Conservation (phyloP, 257 asterid genomes). For the Lantana camara region DNA sequence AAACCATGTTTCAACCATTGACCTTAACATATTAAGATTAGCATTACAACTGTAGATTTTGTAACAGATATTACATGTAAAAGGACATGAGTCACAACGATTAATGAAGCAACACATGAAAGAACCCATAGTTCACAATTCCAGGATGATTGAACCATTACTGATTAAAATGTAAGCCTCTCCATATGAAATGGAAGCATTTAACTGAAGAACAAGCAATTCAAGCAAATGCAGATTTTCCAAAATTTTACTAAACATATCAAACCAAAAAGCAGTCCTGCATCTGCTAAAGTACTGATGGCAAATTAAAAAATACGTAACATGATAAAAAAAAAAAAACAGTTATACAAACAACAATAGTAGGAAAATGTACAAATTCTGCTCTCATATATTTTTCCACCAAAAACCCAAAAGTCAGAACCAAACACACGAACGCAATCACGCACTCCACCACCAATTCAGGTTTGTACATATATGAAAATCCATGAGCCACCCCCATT, state of each 20-base stretch:
- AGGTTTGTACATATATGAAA: neutral
- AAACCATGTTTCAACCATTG: neutral
- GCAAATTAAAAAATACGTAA: neutral
- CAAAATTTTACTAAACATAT: neutral
- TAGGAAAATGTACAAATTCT: neutral
- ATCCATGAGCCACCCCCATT: neutral
- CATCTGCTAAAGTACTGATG: neutral
- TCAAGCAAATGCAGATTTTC: neutral
- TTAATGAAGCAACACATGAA: neutral
- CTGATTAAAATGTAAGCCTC: neutral
- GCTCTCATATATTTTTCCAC: neutral
- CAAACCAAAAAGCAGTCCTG: neutral
- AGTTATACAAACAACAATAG: neutral
- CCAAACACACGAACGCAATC: neutral
- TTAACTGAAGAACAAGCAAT: neutral
- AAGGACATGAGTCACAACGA: neutral
- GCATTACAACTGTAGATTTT: neutral
- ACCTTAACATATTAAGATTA: too few relatives aligned
- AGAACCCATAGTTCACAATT: too few relatives aligned
- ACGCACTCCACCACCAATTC: neutral
- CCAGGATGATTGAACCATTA: neutral
- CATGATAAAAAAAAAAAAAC: neutral
- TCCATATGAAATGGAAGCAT: neutral
- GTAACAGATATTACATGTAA: neutral
- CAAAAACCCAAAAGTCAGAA: neutral